These are phyloP conservation scores for Mortierella sp. DNA, from an alignment of 371 early-diverging fungal genomes.

Conservation along the genomic window DNA sequence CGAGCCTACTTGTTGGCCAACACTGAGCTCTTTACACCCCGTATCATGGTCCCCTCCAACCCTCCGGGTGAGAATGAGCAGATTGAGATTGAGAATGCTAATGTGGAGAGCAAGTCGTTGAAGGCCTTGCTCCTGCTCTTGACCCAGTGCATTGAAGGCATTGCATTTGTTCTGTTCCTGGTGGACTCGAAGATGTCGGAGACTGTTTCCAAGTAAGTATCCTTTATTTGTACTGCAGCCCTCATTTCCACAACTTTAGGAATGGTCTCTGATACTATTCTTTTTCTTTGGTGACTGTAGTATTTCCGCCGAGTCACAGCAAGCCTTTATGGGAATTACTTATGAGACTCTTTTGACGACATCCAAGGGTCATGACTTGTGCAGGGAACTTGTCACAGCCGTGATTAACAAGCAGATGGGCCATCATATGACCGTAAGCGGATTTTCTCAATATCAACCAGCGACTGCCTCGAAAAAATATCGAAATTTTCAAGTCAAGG, in stretches of 20 bases:
- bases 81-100: slow-evolving; percentile 48
- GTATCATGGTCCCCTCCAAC: slow-evolving; percentile 30
- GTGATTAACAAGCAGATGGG: slow-evolving; percentile 75
- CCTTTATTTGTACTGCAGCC: not conserved
- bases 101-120: slow-evolving; percentile 76
- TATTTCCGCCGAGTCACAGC: slow-evolving; percentile 53
- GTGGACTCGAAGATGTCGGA: slow-evolving; percentile 73
- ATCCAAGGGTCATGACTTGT: slow-evolving; percentile 67
- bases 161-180: slow-evolving; percentile 77
- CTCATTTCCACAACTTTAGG: not conserved
- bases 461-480: too few species aligned
- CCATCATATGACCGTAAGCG: slow-evolving; percentile 62
- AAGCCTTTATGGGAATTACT: slow-evolving; percentile 58
- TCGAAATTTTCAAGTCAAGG: too few species aligned
- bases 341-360: slow-evolving; percentile 73
- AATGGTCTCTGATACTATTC: not conserved
- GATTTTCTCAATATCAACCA: not conserved
- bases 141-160: slow-evolving; percentile 75
- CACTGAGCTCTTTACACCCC: slow-evolving; percentile 43
- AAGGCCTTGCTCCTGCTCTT: slow-evolving; percentile 72
- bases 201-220: slow-evolving; percentile 61
- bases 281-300: slow-evolving; percentile 17
- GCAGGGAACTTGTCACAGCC: slow-evolving; percentile 75
- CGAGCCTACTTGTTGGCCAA: slow-evolving; percentile 60
- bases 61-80: slow-evolving; percentile 46